phyloP scores from a whole-genome alignment of 192 early-diverging fungal species.

The Chytriomyces sp. region DNA sequence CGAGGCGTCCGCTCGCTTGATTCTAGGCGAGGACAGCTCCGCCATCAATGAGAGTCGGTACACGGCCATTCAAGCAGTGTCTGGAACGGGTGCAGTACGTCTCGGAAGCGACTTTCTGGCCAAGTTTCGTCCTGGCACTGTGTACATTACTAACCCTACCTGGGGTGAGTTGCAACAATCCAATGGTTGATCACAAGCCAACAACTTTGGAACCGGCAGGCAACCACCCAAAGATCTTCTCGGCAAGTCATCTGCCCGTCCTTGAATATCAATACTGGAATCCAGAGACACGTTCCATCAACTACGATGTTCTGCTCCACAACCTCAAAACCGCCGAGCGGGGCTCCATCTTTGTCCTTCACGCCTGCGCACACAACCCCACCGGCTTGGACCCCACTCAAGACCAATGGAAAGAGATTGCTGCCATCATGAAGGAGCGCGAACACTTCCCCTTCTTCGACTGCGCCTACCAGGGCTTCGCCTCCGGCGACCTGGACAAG shows the following conservation, averaged over 20 bases:
- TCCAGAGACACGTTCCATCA: constrained; percentile 70
- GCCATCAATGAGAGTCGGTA: constrained; percentile 68
- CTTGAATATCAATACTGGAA: constrained; percentile 91
- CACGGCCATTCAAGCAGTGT: constrained; percentile 84
- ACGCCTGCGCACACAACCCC: constrained; percentile 99
- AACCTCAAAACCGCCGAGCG: constrained; percentile 69
- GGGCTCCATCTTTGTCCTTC: constrained; percentile 85
- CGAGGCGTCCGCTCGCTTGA: constrained; percentile 74
- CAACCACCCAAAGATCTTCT: constrained; percentile 90
- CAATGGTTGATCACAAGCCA: not conserved
- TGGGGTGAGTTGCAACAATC: constrained; percentile 63
- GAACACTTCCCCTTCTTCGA: constrained; percentile 94
- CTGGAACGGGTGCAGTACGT: constrained; percentile 90
- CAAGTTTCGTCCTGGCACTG: constrained; percentile 68
- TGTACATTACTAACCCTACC: constrained; percentile 92
- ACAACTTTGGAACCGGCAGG: constrained; percentile 36
- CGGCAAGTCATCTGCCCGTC: constrained; percentile 77
- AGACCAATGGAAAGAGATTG: constrained; percentile 91
- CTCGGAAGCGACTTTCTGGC: constrained; percentile 82
- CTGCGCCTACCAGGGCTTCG: constrained; percentile 98
- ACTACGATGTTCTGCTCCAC: constrained; percentile 74
- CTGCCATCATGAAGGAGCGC: constrained; percentile 73
- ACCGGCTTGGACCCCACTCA: constrained; percentile 96
- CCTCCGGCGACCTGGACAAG: constrained; percentile 83
- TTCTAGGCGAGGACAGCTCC: constrained; percentile 74